phyloP scores from a whole-genome alignment of 1,139 yeast species.

The Blastobotrys buckinghamii region DNA sequence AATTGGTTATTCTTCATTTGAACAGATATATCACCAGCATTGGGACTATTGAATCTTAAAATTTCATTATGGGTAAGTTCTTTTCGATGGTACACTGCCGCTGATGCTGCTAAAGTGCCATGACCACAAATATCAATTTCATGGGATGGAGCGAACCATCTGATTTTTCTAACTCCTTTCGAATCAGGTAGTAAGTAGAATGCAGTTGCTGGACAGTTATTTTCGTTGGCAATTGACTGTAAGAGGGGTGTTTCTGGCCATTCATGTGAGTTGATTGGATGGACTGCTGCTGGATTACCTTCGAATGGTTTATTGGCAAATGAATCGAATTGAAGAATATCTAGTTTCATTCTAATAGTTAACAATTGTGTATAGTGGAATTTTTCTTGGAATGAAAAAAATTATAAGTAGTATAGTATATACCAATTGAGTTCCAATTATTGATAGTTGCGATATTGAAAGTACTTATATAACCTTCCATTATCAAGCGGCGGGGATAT shows the following conservation, averaged over 20 bases:
- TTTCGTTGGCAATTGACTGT: slow-evolving; percentile 5
- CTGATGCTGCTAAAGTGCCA: slow-evolving; percentile 6
- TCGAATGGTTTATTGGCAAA: slow-evolving; percentile 1
- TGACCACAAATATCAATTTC: slow-evolving; percentile 10
- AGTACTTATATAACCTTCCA: too few relatives aligned
- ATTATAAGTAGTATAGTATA: too few relatives aligned
- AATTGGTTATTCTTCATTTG: background rate
- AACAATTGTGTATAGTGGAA: too few relatives aligned
- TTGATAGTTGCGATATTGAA: too few relatives aligned
- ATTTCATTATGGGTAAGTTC: background rate
- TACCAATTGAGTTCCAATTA: too few relatives aligned
- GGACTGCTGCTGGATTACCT: slow-evolving; percentile 11
- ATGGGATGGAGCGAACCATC: slow-evolving; percentile 6
- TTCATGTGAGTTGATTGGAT: background rate
- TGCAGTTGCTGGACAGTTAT: slow-evolving; percentile 7
- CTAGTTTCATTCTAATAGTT: background rate
- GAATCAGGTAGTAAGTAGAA: slow-evolving; percentile 1
- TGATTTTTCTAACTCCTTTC: background rate
- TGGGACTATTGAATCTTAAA: slow-evolving; percentile 4
- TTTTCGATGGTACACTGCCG: slow-evolving; percentile 1
- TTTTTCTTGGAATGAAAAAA: too few relatives aligned
- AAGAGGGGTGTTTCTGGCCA: background rate
- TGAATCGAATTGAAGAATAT: slow-evolving; percentile 7
- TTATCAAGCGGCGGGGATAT: too few relatives aligned
- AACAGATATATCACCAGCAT: slow-evolving; percentile 1